Evolutionary conservation across 2,329 filamentous ascomycete genomes (phyloP), one percentile per base, ranked within the genome.

Genomic region (Aschersonia sp.): DNA sequence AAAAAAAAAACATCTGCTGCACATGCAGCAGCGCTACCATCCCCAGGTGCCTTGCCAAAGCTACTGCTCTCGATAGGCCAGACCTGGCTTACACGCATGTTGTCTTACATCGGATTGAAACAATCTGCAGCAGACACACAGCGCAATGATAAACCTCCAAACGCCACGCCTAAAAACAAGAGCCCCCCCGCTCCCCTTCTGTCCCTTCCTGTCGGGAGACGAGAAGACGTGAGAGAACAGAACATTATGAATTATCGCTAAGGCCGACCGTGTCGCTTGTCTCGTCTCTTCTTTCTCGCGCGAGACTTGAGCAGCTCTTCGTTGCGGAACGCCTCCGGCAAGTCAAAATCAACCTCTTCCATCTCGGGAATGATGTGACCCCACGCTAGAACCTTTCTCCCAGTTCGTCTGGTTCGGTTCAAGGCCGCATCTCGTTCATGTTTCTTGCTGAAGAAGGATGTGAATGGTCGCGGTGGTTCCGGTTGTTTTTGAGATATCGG

Each of bases 391-490:
- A 82, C 73, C 46, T 76, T 85, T 45, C 87, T 75, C 43, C 80
- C 78, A 45, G 80, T 78, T 47, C 85, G 79, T 35, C 88, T 75
- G 45, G 78, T 73, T 54, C 79, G 80, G 51, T 79, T 83, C n/a
- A 95, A 65, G 7, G 89, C 88, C 5, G 81, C 78, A 29, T 89
- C 85, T 30, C 91, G 82, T 51, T 91, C 75, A 58, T 94, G 82
- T 30, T 76, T 80, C 65, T 92, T 89, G 20, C 74, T 64, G 61
- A 89, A 97, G 67, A 96, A 96, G 0, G 87, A 94, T n/a, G 72
- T 84, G 59, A 96, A 89, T 40, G 85, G 83, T 50, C 73, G 76
- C 2, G 63, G 63, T 9, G 68, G 66, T 31, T 64, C 58, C 20
- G 65, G 64, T 38, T 67, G 59, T 35, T 61, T 60, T 7, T 60